Conservation (phyloP, 768 basidiomycete genomes). For the Gymnopilus dilepis region DNA sequence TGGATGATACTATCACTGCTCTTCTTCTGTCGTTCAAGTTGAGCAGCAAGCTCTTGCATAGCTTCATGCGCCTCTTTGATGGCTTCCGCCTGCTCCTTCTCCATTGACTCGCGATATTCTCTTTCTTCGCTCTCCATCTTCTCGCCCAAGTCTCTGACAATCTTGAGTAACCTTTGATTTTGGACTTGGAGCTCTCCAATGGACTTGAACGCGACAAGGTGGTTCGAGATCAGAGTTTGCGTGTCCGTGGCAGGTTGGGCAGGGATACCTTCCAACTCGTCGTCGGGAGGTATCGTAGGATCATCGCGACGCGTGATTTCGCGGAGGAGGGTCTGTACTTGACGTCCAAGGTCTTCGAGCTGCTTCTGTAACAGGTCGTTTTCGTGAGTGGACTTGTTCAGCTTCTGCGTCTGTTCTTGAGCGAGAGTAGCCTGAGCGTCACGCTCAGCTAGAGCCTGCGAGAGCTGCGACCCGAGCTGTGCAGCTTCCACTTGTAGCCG, state of each 20-base stretch:
- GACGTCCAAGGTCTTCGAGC: conserved; percentile 81
- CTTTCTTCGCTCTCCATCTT: conserved; percentile 88
- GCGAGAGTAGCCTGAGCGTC: conserved; percentile 63
- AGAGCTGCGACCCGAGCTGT: conserved; percentile 80
- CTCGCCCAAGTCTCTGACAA: conserved; percentile 80
- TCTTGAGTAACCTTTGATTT: conserved; percentile 86
- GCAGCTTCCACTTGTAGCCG: conserved; percentile 80
- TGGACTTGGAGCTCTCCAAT: conserved; percentile 85
- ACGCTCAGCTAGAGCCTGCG: conserved; percentile 75
- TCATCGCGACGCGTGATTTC: conserved; percentile 85
- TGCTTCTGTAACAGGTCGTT: conserved; percentile 75
- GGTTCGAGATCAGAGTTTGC: conserved; percentile 83
- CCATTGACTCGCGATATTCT: conserved; percentile 72
- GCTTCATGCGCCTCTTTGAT: conserved; percentile 88
- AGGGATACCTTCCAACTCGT: conserved; percentile 55
- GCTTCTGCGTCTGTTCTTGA: conserved; percentile 67
- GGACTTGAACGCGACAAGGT: conserved; percentile 86
- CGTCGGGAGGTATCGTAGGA: conserved; percentile 77
- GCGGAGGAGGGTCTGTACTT: conserved; percentile 80
- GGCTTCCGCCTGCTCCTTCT: conserved; percentile 78
- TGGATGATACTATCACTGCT: conserved; percentile 72
- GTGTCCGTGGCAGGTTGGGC: conserved; percentile 55
- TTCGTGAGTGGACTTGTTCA: conserved; percentile 61
- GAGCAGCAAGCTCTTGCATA: conserved; percentile 76
- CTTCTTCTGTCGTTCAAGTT: conserved; percentile 81